These are phyloP conservation scores for Penicillium griseofulvum DNA, from an alignment of 2,329 filamentous ascomycete species.

Conservation along the genomic window DNA sequence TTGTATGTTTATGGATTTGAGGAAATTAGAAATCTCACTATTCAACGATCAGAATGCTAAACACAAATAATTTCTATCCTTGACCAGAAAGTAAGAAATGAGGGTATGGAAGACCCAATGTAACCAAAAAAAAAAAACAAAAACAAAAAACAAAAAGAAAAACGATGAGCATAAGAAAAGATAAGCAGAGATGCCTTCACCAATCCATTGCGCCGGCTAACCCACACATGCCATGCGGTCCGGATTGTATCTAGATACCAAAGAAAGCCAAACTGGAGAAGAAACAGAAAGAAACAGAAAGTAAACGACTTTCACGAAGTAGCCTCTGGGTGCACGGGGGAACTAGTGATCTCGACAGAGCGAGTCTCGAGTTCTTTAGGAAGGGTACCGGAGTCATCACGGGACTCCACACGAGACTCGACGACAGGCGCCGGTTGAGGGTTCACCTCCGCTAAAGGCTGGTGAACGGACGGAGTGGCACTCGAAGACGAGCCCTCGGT, in stretches of 20 bases:
- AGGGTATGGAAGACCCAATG: neutral
- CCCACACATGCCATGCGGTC: slow-evolving; percentile 18
- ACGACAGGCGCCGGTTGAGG: slow-evolving; percentile 8
- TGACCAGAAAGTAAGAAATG: neutral
- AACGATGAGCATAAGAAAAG: slow-evolving; percentile 6
- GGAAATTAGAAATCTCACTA: neutral
- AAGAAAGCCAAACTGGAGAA: slow-evolving; percentile 3
- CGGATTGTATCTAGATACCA: slow-evolving; percentile 6
- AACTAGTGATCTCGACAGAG: slow-evolving; percentile 34
- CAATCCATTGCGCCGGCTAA: slow-evolving; percentile 23
- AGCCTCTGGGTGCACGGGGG: slow-evolving; percentile 26
- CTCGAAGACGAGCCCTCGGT: slow-evolving; percentile 25
- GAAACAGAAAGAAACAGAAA: slow-evolving; percentile 1
- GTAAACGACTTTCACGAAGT: slow-evolving; percentile 23
- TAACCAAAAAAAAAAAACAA: neutral
- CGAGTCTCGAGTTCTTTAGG: slow-evolving; percentile 39
- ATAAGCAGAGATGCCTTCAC: slow-evolving; percentile 11
- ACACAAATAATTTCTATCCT: neutral
- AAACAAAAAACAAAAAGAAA: slow-evolving; percentile 2
- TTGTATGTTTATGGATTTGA: neutral
- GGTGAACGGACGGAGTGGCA: slow-evolving; percentile 17
- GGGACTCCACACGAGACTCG: slow-evolving; percentile 12
- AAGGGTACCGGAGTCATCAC: slow-evolving; percentile 19
- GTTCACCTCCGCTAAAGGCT: slow-evolving; percentile 10
- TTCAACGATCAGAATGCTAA: neutral